phyloP scores from a whole-genome alignment of 805 yeast species.

The Sugiyamaella smithiae region DNA sequence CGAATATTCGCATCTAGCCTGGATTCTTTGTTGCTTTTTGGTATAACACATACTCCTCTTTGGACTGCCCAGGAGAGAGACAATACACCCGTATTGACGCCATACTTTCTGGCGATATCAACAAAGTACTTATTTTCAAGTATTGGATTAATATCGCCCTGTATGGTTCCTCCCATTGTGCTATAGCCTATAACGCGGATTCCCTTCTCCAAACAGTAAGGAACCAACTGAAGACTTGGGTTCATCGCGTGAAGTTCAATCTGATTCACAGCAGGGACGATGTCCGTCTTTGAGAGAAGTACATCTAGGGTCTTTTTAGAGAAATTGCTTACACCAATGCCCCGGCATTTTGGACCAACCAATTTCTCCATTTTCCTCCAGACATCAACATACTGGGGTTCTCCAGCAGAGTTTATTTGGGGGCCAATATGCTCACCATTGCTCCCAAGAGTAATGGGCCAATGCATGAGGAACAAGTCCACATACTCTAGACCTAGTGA shows the following conservation, averaged over 20 bases:
- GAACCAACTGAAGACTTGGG: conserved; percentile 58
- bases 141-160: conserved; percentile 38
- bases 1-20: conserved; percentile 3
- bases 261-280: conserved; percentile 69
- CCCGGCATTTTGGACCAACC: conserved; percentile 47
- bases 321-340: conserved; percentile 72
- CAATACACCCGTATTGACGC: conserved; percentile 4
- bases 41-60: conserved; percentile 56
- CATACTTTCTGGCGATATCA: neutral
- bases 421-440: conserved; percentile 11
- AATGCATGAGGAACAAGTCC: conserved; percentile 74
- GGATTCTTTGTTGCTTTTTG: conserved; percentile 58
- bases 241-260: conserved; percentile 72
- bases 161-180: conserved; percentile 65
- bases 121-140: conserved; percentile 38
- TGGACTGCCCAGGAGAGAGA: conserved; percentile 24
- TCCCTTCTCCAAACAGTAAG: conserved; percentile 50
- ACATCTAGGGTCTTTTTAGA: conserved; percentile 35
- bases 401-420: conserved; percentile 28
- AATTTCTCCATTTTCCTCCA: conserved; percentile 63
- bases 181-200: conserved; percentile 70
- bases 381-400: conserved; percentile 42
- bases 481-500: conserved; percentile 70
- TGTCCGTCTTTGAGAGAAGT: conserved; percentile 44
- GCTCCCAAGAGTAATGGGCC: conserved; percentile 50